Evolutionary conservation across 2,329 filamentous ascomycete genomes (phyloP).

Genomic region (Xylaria hypoxylon): DNA sequence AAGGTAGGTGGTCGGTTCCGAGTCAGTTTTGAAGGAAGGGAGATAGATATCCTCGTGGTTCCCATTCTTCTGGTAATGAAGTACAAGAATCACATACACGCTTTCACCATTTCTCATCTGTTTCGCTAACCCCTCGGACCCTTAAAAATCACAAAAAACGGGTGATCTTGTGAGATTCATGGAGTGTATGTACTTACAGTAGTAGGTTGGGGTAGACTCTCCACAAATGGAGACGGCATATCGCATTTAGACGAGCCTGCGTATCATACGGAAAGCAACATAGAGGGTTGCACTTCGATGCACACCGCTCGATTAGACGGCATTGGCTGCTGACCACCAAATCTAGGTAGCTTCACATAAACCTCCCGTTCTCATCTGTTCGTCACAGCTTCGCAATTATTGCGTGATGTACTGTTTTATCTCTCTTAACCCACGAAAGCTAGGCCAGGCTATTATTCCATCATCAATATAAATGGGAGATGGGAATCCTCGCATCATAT

Average conservation of each 20-base stretch:
- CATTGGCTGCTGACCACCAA: conserved; percentile 35
- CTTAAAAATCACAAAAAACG: not conserved
- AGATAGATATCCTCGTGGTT: not conserved
- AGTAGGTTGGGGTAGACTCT: conserved; percentile 5
- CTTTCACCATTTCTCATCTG: conserved; percentile 5
- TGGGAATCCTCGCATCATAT: not conserved
- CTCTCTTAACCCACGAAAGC: not conserved
- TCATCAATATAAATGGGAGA: not conserved
- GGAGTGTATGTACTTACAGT: no score
- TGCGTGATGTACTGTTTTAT: conserved; percentile 10
- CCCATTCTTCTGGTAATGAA: not conserved
- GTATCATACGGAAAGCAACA: conserved; percentile 31
- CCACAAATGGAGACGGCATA: conserved; percentile 20
- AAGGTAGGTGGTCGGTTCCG: conserved; percentile 1
- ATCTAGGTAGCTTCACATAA: conserved; percentile 20
- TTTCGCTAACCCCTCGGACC: not conserved
- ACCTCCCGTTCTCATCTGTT: conserved; percentile 9
- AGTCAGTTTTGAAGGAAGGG: not conserved
- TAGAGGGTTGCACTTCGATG: conserved; percentile 32
- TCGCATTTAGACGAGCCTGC: conserved; percentile 30
- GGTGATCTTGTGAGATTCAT: not conserved
- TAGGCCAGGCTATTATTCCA: not conserved
- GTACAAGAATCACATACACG: not conserved
- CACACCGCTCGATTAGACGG: conserved; percentile 36
- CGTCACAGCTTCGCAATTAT: conserved; percentile 12